Evolutionary conservation across 805 yeast genomes (phyloP).

Genomic region (Metschnikowia drakensbergensis): DNA sequence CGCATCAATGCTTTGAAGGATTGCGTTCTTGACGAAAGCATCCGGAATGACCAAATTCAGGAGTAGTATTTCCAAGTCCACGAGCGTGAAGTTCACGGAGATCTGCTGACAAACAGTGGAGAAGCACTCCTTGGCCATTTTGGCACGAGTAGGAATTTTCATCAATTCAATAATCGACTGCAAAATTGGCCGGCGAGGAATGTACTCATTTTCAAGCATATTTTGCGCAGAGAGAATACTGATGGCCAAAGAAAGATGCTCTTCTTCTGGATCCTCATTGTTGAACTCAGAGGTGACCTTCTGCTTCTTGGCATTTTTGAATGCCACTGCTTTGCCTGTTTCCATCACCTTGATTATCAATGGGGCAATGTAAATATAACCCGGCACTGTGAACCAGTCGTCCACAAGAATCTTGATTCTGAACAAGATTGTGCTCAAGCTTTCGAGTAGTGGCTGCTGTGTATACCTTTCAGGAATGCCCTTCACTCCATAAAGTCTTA

Average conservation of each 20-base stretch:
- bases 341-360: conserved; percentile 64
- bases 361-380: conserved; percentile 74
- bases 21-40: conserved; percentile 68
- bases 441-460: conserved; percentile 50
- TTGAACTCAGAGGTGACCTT: conserved; percentile 61
- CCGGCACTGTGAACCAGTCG: conserved; percentile 61
- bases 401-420: conserved; percentile 70
- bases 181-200: conserved; percentile 68
- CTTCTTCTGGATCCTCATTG: conserved; percentile 87
- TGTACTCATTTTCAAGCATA: conserved; percentile 56
- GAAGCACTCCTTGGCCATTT: conserved; percentile 79
- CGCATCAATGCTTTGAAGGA: conserved; percentile 80
- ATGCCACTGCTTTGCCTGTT: conserved; percentile 56
- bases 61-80: conserved; percentile 59
- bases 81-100: conserved; percentile 52
- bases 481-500: conserved; percentile 51
- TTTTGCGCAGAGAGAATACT: conserved; percentile 70
- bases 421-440: conserved; percentile 67
- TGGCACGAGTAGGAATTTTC: conserved; percentile 72
- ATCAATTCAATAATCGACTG: conserved; percentile 61
- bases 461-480: conserved; percentile 44
- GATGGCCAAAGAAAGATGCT: conserved; percentile 70
- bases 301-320: conserved; percentile 49
- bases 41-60: conserved; percentile 56
- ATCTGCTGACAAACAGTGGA: conserved; percentile 72